Conservation (phyloP, 345 rosid species). For the Erucastrum elatum region DNA sequence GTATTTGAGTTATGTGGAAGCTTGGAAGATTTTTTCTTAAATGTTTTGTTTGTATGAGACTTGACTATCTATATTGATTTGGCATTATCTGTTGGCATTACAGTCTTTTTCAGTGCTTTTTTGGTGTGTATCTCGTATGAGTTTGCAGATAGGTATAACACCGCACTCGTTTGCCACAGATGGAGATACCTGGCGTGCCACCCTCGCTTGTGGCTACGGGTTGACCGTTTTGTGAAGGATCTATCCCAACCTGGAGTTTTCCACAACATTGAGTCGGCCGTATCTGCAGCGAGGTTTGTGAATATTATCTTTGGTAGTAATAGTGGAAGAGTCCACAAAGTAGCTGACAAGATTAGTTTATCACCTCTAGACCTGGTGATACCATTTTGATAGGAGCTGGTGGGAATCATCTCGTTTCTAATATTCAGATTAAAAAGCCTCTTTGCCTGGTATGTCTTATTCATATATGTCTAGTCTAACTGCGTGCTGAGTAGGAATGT, state of each 20-base stretch:
- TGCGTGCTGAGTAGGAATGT: constrained; percentile 5
- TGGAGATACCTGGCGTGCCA: constrained; percentile 94
- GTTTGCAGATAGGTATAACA: constrained; percentile 99
- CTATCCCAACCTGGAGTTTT: constrained; percentile 66
- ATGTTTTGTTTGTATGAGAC: constrained; percentile 6
- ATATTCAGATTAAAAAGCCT: constrained; percentile 84
- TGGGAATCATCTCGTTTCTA: constrained; percentile 69
- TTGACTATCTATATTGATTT: not conserved
- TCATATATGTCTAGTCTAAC: not conserved
- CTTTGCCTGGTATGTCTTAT: constrained; percentile 83
- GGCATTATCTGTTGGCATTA: not conserved
- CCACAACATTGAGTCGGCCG: constrained; percentile 70
- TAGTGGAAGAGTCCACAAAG: not conserved
- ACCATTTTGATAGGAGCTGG: constrained; percentile 91
- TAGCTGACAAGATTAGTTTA: constrained; percentile 31
- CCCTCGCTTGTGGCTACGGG: constrained; percentile 93
- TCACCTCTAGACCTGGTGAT: constrained; percentile 77
- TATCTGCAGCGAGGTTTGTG: constrained; percentile 89
- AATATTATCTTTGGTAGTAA: constrained; percentile 8
- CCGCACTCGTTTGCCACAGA: constrained; percentile 99
- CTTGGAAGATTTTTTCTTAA: not conserved
- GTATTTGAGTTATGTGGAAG: not conserved
- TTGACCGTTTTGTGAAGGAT: constrained; percentile 68
- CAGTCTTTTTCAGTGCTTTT: constrained; percentile 31
- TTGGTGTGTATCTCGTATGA: constrained; percentile 51